Evolutionary conservation across 2,329 filamentous ascomycete genomes (phyloP).

Genomic region (Alternaria incomplexa): DNA sequence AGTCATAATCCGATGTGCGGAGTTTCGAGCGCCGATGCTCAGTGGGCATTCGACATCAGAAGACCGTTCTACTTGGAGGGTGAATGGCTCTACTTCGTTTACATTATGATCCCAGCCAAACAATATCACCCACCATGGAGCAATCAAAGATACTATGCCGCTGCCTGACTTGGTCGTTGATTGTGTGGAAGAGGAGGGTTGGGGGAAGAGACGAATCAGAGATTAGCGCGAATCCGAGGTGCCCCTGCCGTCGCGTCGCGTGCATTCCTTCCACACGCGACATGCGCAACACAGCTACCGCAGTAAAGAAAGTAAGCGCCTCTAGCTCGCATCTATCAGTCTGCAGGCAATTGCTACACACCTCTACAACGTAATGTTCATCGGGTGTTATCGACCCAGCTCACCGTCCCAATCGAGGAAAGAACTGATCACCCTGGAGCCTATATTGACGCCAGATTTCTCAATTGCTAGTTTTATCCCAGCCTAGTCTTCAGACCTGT

Average conservation of each 20-base stretch:
- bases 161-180: not conserved
- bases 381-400: not conserved
- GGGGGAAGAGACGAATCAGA: not conserved
- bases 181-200: not conserved
- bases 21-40: constrained; percentile 10
- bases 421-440: not conserved
- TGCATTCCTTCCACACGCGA: not conserved
- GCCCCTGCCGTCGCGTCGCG: not conserved
- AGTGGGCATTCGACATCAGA: not conserved
- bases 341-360: not conserved
- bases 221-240: not conserved
- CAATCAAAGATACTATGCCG: not conserved
- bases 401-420: not conserved
- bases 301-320: not conserved
- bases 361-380: not conserved
- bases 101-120: not conserved
- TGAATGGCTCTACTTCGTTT: not conserved
- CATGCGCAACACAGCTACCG: not conserved
- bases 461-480: not conserved
- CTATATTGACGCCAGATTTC: not conserved
- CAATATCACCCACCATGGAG: not conserved
- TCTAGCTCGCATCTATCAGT: not conserved
- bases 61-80: not conserved
- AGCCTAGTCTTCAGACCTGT: not conserved
- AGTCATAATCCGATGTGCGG: constrained; percentile 10